These are phyloP conservation scores for Cutaneotrichosporon cutaneum DNA, from an alignment of 1,284 basidiomycete genomes.

Conservation along the genomic window DNA sequence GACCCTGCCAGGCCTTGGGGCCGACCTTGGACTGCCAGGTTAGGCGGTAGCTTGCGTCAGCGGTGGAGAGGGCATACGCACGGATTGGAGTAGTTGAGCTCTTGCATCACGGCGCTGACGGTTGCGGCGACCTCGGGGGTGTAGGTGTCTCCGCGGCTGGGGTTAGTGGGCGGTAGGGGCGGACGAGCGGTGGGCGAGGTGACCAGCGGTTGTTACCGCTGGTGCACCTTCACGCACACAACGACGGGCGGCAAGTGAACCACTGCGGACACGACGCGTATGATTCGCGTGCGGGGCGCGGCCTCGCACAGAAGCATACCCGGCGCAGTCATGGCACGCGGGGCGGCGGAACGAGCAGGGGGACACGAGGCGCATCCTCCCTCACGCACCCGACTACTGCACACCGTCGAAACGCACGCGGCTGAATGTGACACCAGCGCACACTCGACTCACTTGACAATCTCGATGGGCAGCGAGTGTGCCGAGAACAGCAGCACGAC, in stretches of 20 bases:
- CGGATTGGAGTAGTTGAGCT: slow-evolving; percentile 66
- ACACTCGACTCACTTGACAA: slow-evolving; percentile 66
- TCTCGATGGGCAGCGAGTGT: slow-evolving; percentile 95
- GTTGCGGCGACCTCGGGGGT: slow-evolving; percentile 92
- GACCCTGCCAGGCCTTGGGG: slow-evolving; percentile 96
- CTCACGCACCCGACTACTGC: too few species aligned
- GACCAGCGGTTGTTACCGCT: too few species aligned
- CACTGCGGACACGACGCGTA: too few species aligned
- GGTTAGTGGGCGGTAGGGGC: slow-evolving; percentile 37
- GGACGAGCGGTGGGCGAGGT: too few species aligned
- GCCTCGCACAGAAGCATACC: not conserved
- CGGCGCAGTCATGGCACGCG: too few species aligned
- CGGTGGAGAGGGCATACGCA: slow-evolving; percentile 46
- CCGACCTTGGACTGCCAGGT: slow-evolving; percentile 99
- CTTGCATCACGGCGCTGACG: slow-evolving; percentile 84
- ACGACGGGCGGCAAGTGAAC: too few species aligned
- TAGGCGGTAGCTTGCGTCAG: slow-evolving; percentile 66
- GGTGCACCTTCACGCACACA: too few species aligned
- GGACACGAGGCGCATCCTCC: too few species aligned
- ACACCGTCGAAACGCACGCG: too few species aligned
- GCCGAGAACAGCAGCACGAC: slow-evolving; percentile 93
- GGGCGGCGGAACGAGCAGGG: too few species aligned
- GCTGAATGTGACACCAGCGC: too few species aligned
- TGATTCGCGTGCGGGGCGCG: not conserved
- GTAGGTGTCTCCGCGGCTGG: slow-evolving; percentile 95